A percentile compares a stretch with the other conserved stretches of the same genome.
These are phyloP conservation scores for Corymbia calophylla DNA, from an alignment of 441 rosid genomes.

Conservation along the genomic window DNA sequence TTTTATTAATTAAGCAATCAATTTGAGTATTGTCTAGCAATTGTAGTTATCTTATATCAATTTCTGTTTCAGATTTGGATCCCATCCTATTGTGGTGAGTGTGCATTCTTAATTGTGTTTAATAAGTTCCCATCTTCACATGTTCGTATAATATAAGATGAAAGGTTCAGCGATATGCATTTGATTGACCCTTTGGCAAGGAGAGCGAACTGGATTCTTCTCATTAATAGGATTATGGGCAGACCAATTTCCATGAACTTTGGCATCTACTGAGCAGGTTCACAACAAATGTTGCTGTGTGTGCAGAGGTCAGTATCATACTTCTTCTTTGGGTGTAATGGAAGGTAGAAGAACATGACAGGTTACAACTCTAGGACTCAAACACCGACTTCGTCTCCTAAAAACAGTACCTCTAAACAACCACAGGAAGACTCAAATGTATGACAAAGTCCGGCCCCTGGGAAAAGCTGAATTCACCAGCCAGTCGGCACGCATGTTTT, in stretches of 20 bases:
- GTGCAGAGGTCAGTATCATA: background rate
- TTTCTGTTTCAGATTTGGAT: background rate
- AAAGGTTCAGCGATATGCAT: background rate
- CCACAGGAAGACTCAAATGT: background rate
- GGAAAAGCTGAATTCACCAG: background rate
- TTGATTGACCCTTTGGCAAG: background rate
- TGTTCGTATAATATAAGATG: background rate
- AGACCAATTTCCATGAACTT: background rate
- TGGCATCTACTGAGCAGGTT: background rate
- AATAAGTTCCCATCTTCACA: background rate
- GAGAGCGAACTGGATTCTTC: background rate
- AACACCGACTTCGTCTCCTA: background rate
- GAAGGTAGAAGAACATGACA: background rate
- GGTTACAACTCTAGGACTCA: background rate
- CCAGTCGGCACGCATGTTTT: background rate
- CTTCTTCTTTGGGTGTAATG: background rate
- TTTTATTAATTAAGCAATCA: background rate
- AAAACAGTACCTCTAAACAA: background rate
- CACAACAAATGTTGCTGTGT: background rate
- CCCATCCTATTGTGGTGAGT: background rate
- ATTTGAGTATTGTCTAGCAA: background rate
- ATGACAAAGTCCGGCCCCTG: background rate
- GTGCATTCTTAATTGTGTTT: background rate
- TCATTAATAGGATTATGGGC: background rate
- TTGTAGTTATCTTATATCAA: background rate